Conservation (phyloP, 2,329 filamentous ascomycete species). For the Pestalotiopsis sp. region DNA sequence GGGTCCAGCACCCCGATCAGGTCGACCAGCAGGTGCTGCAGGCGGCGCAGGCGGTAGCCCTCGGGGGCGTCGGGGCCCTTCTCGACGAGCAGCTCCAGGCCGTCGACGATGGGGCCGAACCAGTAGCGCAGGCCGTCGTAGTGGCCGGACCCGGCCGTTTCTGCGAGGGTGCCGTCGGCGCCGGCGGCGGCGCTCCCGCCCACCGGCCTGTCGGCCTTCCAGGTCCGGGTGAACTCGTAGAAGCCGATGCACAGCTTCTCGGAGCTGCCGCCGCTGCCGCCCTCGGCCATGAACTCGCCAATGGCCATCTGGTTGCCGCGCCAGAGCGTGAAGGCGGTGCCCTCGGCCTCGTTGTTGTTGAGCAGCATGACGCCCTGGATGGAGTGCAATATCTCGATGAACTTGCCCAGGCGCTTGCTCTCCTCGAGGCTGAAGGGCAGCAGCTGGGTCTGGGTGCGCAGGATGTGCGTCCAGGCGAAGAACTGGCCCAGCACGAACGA, state of each 20-base stretch:
- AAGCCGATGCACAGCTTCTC: conserved; percentile 6
- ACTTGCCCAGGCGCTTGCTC: not conserved
- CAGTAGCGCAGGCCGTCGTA: conserved; percentile 3
- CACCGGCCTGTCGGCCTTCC: not conserved
- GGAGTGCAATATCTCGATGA: not conserved
- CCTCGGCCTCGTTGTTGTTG: not conserved
- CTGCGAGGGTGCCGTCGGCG: not conserved
- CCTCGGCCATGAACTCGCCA: not conserved
- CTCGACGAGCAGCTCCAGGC: not conserved
- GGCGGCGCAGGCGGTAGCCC: not conserved
- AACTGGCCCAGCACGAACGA: conserved; percentile 5
- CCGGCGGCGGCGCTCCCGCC: not conserved
- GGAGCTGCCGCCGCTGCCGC: not conserved
- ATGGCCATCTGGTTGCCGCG: conserved; percentile 8
- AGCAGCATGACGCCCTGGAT: conserved; percentile 4
- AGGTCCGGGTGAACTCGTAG: conserved; percentile 2
- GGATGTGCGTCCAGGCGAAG: conserved; percentile 6
- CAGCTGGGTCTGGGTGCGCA: not conserved
- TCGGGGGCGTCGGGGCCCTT: not conserved
- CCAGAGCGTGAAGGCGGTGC: conserved; percentile 3
- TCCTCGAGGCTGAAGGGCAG: not conserved
- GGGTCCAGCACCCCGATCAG: not conserved
- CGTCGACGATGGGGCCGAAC: not conserved
- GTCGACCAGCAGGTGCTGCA: conserved; percentile 1
- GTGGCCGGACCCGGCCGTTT: not conserved